Conservation (phyloP, 176 grass and related monocot genomes). For the Musa beccarii region DNA sequence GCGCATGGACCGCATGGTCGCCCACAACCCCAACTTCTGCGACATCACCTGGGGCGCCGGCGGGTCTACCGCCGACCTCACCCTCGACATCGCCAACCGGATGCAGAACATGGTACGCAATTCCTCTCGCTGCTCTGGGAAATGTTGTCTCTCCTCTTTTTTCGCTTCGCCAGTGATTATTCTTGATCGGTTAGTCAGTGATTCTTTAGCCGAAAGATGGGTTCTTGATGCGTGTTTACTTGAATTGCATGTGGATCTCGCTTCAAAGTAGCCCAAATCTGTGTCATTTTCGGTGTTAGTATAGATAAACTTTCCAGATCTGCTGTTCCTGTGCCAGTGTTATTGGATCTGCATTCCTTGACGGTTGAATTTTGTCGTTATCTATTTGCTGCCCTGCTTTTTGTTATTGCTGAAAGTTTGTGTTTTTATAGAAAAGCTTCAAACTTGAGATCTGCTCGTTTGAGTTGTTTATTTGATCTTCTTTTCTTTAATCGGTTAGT, state of each 20-base stretch:
- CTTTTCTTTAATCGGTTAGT: too few species aligned
- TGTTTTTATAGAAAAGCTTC: neutral
- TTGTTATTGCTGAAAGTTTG: neutral
- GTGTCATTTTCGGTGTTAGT: neutral
- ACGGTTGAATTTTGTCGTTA: neutral
- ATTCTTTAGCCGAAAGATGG: neutral
- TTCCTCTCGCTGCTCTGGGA: neutral
- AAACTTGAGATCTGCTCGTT: neutral
- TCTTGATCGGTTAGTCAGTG: neutral
- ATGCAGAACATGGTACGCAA: constrained; percentile 83
- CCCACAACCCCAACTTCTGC: constrained; percentile 72
- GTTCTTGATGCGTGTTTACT: neutral
- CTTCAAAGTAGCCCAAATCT: neutral
- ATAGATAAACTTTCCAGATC: neutral
- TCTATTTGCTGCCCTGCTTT: neutral
- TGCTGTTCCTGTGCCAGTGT: neutral
- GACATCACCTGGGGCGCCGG: constrained; percentile 96
- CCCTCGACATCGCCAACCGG: constrained; percentile 68
- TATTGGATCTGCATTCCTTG: neutral
- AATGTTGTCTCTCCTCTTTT: neutral
- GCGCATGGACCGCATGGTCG: constrained; percentile 85
- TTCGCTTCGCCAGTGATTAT: neutral
- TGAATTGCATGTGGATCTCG: neutral
- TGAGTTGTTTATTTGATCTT: neutral
- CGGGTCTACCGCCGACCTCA: constrained; percentile 74